Conservation (phyloP, 257 asterid genomes). For the Nicotiana sylvestris region DNA sequence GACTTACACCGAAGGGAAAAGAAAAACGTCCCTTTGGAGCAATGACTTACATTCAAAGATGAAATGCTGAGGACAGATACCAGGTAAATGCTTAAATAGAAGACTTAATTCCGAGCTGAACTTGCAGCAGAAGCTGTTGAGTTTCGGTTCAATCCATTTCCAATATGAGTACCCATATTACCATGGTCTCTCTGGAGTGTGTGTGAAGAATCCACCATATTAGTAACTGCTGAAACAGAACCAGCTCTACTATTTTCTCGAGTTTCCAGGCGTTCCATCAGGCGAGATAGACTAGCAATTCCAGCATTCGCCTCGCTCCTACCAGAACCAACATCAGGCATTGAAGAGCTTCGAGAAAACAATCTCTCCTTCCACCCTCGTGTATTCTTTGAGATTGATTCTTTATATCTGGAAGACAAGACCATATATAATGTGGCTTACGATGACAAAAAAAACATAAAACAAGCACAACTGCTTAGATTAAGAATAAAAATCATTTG, state of each 20-base stretch:
- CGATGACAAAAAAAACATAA: slow-evolving; percentile 2
- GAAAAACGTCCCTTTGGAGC: neutral
- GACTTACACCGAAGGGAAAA: neutral
- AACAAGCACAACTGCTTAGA: neutral
- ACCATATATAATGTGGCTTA: slow-evolving; percentile 3
- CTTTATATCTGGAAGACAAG: slow-evolving; percentile 61
- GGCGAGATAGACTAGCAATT: slow-evolving; percentile 72
- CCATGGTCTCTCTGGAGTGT: slow-evolving; percentile 35
- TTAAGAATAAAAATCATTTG: neutral
- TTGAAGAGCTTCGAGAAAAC: slow-evolving; percentile 69
- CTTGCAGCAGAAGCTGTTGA: slow-evolving; percentile 48
- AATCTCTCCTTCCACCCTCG: slow-evolving; percentile 88
- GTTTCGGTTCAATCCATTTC: slow-evolving; percentile 22
- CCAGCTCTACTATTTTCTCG: slow-evolving; percentile 39
- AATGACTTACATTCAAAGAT: slow-evolving; percentile 61
- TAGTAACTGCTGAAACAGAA: slow-evolving; percentile 20
- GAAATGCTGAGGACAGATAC: slow-evolving; percentile 52
- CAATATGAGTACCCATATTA: slow-evolving; percentile 24
- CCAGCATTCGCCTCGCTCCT: slow-evolving; percentile 78
- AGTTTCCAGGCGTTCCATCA: slow-evolving; percentile 87
- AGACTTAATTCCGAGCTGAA: slow-evolving; percentile 34
- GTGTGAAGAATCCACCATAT: slow-evolving; percentile 32
- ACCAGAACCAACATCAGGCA: slow-evolving; percentile 71
- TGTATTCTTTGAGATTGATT: slow-evolving; percentile 71
- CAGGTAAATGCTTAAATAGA: slow-evolving; percentile 20